A percentile compares a stretch with the other conserved stretches of the same genome.
Evolutionary conservation across 176 grass and related monocot genomes (phyloP).

Genomic region (Eleusine indica): DNA sequence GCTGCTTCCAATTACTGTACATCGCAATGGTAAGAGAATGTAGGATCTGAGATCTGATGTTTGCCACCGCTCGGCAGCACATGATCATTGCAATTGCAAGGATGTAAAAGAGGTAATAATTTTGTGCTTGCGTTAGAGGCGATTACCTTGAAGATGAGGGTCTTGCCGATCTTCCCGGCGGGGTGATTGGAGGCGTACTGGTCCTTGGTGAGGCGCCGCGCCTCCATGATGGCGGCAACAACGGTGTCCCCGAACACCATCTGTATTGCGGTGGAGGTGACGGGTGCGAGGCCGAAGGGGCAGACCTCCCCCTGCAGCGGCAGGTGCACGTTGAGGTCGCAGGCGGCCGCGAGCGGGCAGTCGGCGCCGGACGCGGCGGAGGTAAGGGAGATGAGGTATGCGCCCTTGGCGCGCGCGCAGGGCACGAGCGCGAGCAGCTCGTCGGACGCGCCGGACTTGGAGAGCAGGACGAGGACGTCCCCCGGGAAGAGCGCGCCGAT

Average conservation of each 20-base stretch:
- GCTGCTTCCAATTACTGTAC: conserved; percentile 15
- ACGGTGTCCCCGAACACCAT: conserved; percentile 95
- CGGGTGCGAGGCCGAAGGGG: conserved; percentile 85
- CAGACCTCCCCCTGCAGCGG: conserved; percentile 92
- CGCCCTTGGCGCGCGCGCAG: conserved; percentile 88
- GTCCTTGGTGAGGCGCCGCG: conserved; percentile 62
- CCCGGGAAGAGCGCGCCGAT: conserved; percentile 77
- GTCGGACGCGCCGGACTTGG: conserved; percentile 93
- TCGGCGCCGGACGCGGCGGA: conserved; percentile 55
- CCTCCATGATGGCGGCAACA: conserved; percentile 79
- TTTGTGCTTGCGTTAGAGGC: not conserved
- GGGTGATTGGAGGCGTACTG: conserved; percentile 92
- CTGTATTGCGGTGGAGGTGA: conserved; percentile 87
- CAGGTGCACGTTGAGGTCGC: conserved; percentile 92
- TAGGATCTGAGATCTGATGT: conserved; percentile 44
- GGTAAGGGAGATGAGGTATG: conserved; percentile 71
- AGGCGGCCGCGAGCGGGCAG: conserved; percentile 67
- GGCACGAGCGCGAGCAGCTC: conserved; percentile 82
- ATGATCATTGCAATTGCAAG: not conserved
- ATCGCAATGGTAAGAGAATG: not conserved
- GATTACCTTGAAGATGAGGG: conserved; percentile 93
- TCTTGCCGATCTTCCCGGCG: conserved; percentile 94
- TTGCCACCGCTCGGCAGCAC: not conserved
- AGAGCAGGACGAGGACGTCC: conserved; percentile 82
- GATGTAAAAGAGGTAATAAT: not conserved